Conservation (phyloP, 139 green algal species). For the Haematococcus sp. region DNA sequence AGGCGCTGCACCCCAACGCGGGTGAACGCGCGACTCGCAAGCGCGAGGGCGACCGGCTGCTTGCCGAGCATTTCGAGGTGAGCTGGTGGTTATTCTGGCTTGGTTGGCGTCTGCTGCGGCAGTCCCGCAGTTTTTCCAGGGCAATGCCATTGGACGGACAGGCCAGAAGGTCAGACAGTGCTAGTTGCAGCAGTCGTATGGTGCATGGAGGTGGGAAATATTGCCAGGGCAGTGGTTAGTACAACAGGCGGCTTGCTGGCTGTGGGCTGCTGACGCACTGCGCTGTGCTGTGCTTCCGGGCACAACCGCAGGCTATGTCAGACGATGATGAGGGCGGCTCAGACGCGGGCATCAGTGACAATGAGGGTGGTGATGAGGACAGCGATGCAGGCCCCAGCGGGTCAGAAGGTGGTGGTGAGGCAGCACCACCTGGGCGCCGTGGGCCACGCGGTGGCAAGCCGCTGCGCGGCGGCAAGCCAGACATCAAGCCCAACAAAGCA, state of each 20-base stretch:
- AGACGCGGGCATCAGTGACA: conserved; percentile 6
- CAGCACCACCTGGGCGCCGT: background rate
- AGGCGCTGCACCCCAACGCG: conserved; percentile 85
- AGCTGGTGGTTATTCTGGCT: background rate
- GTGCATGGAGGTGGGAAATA: no score
- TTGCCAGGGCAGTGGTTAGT: no score
- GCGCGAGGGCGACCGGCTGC: conserved; percentile 31
- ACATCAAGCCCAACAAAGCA: background rate
- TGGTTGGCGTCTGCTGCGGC: background rate
- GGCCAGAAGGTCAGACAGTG: background rate
- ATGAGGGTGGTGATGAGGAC: conserved; percentile 22
- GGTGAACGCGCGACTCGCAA: conserved; percentile 13
- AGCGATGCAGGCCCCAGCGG: background rate
- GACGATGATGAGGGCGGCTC: background rate
- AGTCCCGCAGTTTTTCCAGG: conserved; percentile 22
- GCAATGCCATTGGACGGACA: conserved; percentile 2
- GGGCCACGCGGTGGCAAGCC: background rate
- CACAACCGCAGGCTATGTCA: no score
- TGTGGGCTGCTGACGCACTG: no score
- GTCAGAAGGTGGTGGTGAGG: background rate
- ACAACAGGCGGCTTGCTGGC: no score
- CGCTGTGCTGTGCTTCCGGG: no score
- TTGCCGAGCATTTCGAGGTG: conserved; percentile 67
- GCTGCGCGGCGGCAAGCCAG: background rate
- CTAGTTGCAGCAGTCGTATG: background rate